Base-by-base conservation (phyloP, 1,284 basidiomycete species). In the Gomphus sp. region DNA sequence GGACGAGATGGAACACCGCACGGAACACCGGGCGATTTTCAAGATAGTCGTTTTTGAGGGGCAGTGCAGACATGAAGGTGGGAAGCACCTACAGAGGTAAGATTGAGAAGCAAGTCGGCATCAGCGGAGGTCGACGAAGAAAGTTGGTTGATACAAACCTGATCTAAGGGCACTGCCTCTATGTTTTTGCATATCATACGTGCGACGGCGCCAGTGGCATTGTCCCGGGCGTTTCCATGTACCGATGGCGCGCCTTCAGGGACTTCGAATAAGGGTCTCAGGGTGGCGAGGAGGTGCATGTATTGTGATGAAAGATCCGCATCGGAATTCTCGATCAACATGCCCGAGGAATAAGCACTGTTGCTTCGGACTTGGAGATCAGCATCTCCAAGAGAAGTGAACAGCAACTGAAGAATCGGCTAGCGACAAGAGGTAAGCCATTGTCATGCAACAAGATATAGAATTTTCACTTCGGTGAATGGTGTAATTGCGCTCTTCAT, bases 281-380 rank as follows among this genome's bases (percentile, higher is more conserved):
- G 84, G 4, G 87, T 87, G 49, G 76, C 75, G 55, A 99, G 87
- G 56, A 99, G 79, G 63, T 80, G 81, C 49, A 85, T 71, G 74
- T 90, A 98, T 70, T 98, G 94, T 5, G 80, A 75, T 8, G 89
- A 85, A 47, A 99, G 80, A 72, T 99, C 94, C 57, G 83, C 70
- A 53, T 87, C 78, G 14, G 91, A 88, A 77, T 96, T 84, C 74
- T 96, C 93, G 62, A 98, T 82, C 61, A 99, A 81, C 49, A 97
- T 86, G 63, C 97, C 97, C 36, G 87, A 80, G 28, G 94, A 95
- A 69, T 98, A 99, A 10, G 94, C 93, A 37, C 95, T 93, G 68
- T 99, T 99, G 73, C 92, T 95, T 66, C 93, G 86, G 4, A 99
- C 95, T 71, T 98, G 94, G 9, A 88, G 76, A 59, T 98, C 96